Evolutionary conservation across 73 alveolate species (phyloP).

Genomic region (Tetrahymena thermophila): DNA sequence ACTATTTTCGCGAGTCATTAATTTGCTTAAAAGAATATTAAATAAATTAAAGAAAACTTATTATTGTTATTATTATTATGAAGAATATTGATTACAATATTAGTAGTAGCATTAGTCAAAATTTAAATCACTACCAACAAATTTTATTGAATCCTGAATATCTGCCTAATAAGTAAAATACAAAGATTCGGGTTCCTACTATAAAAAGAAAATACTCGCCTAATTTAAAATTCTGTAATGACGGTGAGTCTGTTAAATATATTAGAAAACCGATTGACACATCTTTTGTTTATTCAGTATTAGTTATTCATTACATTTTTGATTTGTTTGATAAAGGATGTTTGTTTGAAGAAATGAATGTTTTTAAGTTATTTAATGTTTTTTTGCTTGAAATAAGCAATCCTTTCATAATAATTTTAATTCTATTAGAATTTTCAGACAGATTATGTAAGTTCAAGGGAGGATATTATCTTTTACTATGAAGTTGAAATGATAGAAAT

Average conservation of each 20-base stretch:
- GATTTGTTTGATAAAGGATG: background rate
- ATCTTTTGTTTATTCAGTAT: background rate
- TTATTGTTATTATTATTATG: background rate
- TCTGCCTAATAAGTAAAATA: background rate
- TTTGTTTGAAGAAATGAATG: background rate
- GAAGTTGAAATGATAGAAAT: background rate
- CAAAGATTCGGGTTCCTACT: background rate
- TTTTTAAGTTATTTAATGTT: background rate
- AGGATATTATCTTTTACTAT: background rate
- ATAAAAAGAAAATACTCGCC: background rate
- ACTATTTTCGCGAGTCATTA: background rate
- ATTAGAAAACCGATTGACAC: background rate
- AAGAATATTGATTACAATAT: background rate
- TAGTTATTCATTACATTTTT: background rate
- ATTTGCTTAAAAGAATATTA: background rate
- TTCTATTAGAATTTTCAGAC: background rate
- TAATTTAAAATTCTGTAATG: background rate
- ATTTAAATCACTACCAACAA: background rate
- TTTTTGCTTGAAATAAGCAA: background rate
- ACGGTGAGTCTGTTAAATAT: background rate
- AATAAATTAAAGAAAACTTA: background rate
- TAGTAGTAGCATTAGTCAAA: background rate
- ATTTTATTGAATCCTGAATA: background rate
- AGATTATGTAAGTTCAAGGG: background rate
- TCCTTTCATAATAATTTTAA: no score